These are phyloP conservation scores for Jimgerdemannia lactiflua DNA, from an alignment of 192 early-diverging fungal genomes.

Conservation along the genomic window DNA sequence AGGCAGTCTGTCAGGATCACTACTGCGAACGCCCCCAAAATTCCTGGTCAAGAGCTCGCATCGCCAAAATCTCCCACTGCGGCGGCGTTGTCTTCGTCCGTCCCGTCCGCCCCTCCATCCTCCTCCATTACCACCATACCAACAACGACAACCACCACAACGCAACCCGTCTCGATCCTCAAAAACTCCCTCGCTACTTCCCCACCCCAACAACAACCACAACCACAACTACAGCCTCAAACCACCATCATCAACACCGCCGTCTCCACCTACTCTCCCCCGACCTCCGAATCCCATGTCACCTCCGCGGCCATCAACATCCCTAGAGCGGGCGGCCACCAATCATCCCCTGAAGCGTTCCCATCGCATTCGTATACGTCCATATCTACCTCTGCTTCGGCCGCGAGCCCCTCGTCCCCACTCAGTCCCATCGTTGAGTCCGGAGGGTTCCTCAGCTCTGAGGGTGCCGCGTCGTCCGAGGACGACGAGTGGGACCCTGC, in stretches of 20 bases:
- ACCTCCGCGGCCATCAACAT: no score
- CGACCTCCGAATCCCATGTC: not conserved
- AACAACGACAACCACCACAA: not conserved
- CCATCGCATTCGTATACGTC: slow-evolving; percentile 7
- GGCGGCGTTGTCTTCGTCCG: not conserved
- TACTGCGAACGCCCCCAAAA: not conserved
- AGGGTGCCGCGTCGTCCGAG: not conserved
- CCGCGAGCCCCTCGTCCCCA: slow-evolving; percentile 3
- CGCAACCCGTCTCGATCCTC: slow-evolving; percentile 2
- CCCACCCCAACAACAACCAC: not conserved
- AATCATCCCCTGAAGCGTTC: not conserved
- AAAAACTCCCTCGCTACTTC: not conserved
- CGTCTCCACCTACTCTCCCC: not conserved
- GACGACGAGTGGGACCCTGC: not conserved
- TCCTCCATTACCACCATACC: not conserved
- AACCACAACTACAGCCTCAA: not conserved
- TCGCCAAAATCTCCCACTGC: not conserved
- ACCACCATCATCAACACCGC: not conserved
- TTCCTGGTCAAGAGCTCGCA: not conserved
- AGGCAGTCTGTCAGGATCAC: not conserved
- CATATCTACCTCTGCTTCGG: not conserved
- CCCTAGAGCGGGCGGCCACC: no score
- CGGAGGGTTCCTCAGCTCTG: not conserved
- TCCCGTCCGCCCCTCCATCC: not conserved
- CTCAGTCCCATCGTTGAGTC: not conserved